A percentile compares a stretch with the other conserved stretches of the same genome.
These are phyloP conservation scores for Candida chauliodis DNA, from an alignment of 805 yeast genomes.

Conservation along the genomic window DNA sequence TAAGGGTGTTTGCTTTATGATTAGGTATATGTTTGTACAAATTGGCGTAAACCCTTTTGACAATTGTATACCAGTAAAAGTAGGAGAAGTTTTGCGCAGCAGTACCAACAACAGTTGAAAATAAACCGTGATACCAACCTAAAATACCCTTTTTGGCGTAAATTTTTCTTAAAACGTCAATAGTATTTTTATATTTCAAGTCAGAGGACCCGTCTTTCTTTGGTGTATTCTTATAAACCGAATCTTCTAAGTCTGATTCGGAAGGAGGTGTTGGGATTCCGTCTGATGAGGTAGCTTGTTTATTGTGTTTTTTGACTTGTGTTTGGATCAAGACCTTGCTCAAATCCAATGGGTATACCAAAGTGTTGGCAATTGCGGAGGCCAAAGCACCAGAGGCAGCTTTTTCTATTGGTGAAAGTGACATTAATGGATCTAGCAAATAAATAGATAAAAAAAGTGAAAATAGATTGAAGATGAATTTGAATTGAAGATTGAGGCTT, in stretches of 20 bases:
- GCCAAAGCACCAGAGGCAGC: slow-evolving; percentile 84
- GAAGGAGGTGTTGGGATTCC: slow-evolving; percentile 10
- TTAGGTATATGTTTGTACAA: slow-evolving; percentile 31
- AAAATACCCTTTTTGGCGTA: slow-evolving; percentile 55
- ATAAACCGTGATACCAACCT: slow-evolving; percentile 73
- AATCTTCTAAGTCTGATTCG: slow-evolving; percentile 17
- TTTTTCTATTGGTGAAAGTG: slow-evolving; percentile 65
- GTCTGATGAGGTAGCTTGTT: neutral
- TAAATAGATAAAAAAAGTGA: neutral
- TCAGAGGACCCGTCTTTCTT: slow-evolving; percentile 12
- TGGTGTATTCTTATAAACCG: slow-evolving; percentile 12
- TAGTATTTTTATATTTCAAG: slow-evolving; percentile 49
- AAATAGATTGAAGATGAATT: too few relatives aligned
- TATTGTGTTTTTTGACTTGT: slow-evolving; percentile 41
- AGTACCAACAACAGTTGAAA: slow-evolving; percentile 63
- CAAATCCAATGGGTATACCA: slow-evolving; percentile 78
- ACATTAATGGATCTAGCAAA: slow-evolving; percentile 27
- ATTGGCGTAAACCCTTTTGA: slow-evolving; percentile 53
- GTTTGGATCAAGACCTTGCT: slow-evolving; percentile 76
- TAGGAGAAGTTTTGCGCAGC: slow-evolving; percentile 80
- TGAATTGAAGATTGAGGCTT: too few relatives aligned
- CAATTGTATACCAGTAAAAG: slow-evolving; percentile 82
- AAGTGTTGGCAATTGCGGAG: slow-evolving; percentile 72
- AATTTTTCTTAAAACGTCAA: slow-evolving; percentile 62
- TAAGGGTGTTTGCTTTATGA: slow-evolving; percentile 49